Base-by-base conservation (phyloP, 192 early-diverging fungal genomes). In the Mortierella claussenii region DNA sequence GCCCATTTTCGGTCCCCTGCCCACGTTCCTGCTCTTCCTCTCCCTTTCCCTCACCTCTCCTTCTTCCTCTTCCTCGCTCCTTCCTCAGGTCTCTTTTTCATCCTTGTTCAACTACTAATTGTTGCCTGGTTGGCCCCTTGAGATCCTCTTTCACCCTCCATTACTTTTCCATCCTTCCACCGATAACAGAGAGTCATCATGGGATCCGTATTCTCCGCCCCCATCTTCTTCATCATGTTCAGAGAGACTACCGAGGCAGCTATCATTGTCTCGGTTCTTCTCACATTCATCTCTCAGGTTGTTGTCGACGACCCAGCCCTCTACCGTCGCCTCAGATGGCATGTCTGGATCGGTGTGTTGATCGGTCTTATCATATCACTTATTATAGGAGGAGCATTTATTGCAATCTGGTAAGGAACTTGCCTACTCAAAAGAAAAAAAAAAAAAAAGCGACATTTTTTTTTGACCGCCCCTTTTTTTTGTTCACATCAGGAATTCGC, bases 171-270 rank as follows among this genome's bases (percentile, higher is more conserved):
- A 1, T 26, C 17, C 60, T 36, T 34, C 42, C 27, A 18, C 24
- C 6, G 4, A 32, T 18, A 7, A 8, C 9, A 27, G 3, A 32
- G 18, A 43, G 2, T 52, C 79, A 74, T 24, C 50, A 85, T 83
- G 86, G 78, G 79, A 30, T 55, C 85, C 69, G 65, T 92, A 15
- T 94, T 91, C 66, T 81, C 83, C 23, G 84, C 87, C 0, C 83
- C 90, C 32, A 86, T 89, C 27, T 93, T 94, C 75, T 91, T 93
- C 62, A 90, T 94, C 12, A 32, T 93, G 26, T 86, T 94, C 69
- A 80, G 93, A 58, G 94, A 97, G 83, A 90, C 93, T 28, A 84
- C 92, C 17, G 96, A 98, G 83, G 93, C 92, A 4, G 89, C 89
- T 21, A 88, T 97, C 61, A 90, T 98, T 70, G 81, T 98, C 55